Base-by-base conservation (phyloP, 2,329 filamentous ascomycete species). In the Trichoderma sp. region DNA sequence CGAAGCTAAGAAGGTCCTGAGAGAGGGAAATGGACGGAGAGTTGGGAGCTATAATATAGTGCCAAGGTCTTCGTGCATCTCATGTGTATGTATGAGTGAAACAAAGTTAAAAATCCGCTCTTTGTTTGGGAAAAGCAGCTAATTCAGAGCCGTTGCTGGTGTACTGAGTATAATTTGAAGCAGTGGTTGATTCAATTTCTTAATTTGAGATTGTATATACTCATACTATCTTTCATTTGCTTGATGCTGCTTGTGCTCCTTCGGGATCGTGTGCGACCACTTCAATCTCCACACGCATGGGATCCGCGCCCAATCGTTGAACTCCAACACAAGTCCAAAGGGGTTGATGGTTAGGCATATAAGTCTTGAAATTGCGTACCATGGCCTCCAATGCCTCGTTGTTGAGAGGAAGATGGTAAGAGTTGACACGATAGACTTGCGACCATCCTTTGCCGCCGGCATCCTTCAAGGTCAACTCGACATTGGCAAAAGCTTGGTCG, bases 381-480 rank as follows among this genome's bases (percentile, higher is more conserved):
- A 49, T 49, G n/a, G 47, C 47, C n/a, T 4, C 47, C 11, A 49
- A 1, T 10, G 57, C 4, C 35, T 43, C 35, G n/a, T 59, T 11
- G 35, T 40, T 29, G 8, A 59, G 35, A 16, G 33, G 21, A 11
- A 59, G 21, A 43, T 59, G 57, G 21, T 59, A 59, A 59, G 57
- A 40, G 8, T 59, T 59, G 27, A 87, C 78, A 0, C 79, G 77
- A 75, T 76, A 86, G 0, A 89, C 87, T 69, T 89, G 85, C n/a
- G 75, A 75, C 84, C 84, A 87, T 3, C 86, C 86, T 69, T 85
- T 83, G 0, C 85, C 86, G 1, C 88, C 88, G 0, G 86, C 86
- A 19, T 83, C 73, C 53, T 80, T 82, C 5, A 90, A 76, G 33
- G 75, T 78, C 5, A 80, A 74, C 1, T 90, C 86, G 11, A 89